Percentiles rank a stretch among this genome's conserved stretches.
Conservation (phyloP, 2,329 filamentous ascomycete genomes). For the Pyricularia pennisetigena region DNA sequence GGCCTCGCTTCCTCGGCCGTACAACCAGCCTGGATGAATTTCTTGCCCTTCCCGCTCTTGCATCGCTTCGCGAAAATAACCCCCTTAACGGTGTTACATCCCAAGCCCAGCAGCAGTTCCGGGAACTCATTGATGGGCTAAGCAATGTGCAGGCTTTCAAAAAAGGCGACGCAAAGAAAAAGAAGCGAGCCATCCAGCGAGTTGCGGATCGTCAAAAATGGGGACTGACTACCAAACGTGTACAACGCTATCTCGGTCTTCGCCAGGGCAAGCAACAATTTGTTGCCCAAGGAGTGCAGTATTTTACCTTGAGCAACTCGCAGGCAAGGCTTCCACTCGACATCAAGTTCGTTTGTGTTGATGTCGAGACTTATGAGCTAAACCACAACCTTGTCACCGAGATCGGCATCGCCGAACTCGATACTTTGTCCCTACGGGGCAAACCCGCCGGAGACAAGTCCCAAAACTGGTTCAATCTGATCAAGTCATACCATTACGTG, state of each 20-base stretch:
- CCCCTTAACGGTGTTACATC: conserved; percentile 23
- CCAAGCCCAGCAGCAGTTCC: conserved; percentile 35
- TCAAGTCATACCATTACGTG: conserved; percentile 66
- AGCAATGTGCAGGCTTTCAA: conserved; percentile 39
- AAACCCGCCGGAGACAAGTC: conserved; percentile 52
- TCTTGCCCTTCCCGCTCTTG: conserved; percentile 19
- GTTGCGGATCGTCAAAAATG: conserved; percentile 39
- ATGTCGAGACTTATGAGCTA: conserved; percentile 73
- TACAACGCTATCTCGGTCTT: conserved; percentile 64
- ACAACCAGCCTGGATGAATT: conserved; percentile 31
- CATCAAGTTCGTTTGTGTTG: conserved; percentile 66
- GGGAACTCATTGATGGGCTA: conserved; percentile 40
- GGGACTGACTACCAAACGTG: conserved; percentile 47
- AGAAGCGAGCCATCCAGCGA: conserved; percentile 18
- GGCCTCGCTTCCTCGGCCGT: conserved; percentile 58
- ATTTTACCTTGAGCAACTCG: neutral
- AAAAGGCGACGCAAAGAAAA: conserved; percentile 30
- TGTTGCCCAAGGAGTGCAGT: neutral
- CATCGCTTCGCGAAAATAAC: conserved; percentile 23
- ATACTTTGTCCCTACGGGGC: conserved; percentile 48
- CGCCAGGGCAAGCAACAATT: neutral
- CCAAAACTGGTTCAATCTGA: conserved; percentile 54
- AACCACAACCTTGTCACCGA: conserved; percentile 64
- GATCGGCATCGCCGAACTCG: conserved; percentile 72
- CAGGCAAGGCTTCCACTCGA: neutral